These are phyloP conservation scores for Gossypium longicalyx DNA, from an alignment of 345 rosid genomes.

Conservation along the genomic window DNA sequence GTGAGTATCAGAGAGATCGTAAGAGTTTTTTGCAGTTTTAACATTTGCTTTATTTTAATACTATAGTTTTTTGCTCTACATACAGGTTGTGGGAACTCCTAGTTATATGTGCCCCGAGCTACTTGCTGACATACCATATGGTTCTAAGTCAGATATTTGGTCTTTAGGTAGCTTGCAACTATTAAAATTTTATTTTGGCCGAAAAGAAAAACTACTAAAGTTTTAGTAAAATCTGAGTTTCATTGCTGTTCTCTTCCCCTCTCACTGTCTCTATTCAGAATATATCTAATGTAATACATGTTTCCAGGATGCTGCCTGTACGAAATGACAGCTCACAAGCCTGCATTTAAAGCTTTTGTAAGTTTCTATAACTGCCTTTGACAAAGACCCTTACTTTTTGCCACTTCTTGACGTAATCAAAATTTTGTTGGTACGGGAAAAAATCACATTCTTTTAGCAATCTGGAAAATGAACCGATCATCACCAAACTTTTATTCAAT, in stretches of 20 bases:
- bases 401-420: background rate
- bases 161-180: slow-evolving; percentile 58
- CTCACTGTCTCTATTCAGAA: background rate
- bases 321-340: slow-evolving; percentile 85
- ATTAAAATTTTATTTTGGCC: background rate
- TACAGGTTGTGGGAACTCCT: slow-evolving; percentile 95
- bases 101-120: slow-evolving; percentile 99
- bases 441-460: background rate
- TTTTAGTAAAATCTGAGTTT: slow-evolving; percentile 2
- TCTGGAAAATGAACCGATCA: background rate
- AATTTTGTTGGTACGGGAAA: too few relatives aligned
- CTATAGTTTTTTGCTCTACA: slow-evolving; percentile 10
- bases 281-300: slow-evolving; percentile 4
- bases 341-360: slow-evolving; percentile 96
- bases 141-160: slow-evolving; percentile 99
- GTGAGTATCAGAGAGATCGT: slow-evolving; percentile 41
- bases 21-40: background rate
- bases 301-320: slow-evolving; percentile 89
- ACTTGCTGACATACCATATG: slow-evolving; percentile 95
- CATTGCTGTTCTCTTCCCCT: background rate
- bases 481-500: background rate
- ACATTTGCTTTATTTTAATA: slow-evolving; percentile 4
- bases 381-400: background rate
- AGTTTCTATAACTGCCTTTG: slow-evolving; percentile 27
- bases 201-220: too few relatives aligned